Evolutionary conservation across 2,329 filamentous ascomycete species (phyloP).

Genomic region (Lachnellula subtilissima): DNA sequence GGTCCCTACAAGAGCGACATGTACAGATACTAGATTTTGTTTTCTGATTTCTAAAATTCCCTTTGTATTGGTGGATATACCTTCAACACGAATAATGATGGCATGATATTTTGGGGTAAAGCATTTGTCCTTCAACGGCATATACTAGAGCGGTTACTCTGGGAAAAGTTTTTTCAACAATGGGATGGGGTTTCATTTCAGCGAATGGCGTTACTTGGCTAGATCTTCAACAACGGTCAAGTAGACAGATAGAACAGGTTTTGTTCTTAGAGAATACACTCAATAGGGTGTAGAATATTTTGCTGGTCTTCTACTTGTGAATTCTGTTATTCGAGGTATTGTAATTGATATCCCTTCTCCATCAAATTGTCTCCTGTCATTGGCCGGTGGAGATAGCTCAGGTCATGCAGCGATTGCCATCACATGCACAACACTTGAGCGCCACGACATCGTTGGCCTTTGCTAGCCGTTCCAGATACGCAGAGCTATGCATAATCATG

Average conservation of each 20-base stretch:
- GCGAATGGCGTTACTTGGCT: slow-evolving; percentile 36
- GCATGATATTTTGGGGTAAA: slow-evolving; percentile 53
- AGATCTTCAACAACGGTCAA: slow-evolving; percentile 37
- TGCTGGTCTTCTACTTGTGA: background rate
- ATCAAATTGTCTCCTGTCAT: background rate
- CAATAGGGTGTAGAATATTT: background rate
- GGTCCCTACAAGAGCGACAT: slow-evolving; percentile 97
- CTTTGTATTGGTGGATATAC: slow-evolving; percentile 5
- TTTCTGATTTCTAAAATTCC: slow-evolving; percentile 1
- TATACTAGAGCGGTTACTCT: slow-evolving; percentile 29
- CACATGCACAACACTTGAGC: background rate
- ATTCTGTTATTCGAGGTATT: background rate
- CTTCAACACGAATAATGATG: slow-evolving; percentile 48
- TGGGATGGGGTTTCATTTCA: slow-evolving; percentile 26
- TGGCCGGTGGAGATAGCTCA: background rate
- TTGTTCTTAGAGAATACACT: slow-evolving; percentile 13
- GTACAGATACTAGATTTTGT: slow-evolving; percentile 37
- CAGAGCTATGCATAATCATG: background rate
- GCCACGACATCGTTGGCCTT: background rate
- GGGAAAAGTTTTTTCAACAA: slow-evolving; percentile 34
- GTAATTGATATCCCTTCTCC: background rate
- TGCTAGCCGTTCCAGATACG: background rate
- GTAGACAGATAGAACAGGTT: slow-evolving; percentile 26
- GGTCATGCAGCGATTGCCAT: background rate
- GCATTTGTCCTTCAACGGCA: slow-evolving; percentile 60